Percentiles rank a stretch among this genome's conserved stretches.
phyloP scores from a whole-genome alignment of 768 basidiomycete genomes.

The Xanthoconium purpureum region DNA sequence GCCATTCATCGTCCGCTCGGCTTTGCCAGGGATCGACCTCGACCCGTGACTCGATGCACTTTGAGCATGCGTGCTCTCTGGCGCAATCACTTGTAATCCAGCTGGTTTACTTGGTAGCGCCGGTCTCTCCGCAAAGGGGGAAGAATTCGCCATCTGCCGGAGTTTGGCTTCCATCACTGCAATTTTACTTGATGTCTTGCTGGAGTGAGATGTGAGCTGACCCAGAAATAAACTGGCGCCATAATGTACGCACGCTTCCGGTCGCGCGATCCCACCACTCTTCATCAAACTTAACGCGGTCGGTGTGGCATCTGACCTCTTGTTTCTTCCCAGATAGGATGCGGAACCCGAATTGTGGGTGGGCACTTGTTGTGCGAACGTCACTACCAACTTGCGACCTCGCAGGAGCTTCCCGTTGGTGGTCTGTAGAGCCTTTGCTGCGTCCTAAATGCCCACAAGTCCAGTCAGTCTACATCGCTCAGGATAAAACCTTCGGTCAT shows the following conservation, averaged over 20 bases:
- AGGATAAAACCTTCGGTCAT: conserved; percentile 21
- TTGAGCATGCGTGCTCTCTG: not conserved
- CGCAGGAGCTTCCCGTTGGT: conserved; percentile 80
- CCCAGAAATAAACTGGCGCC: not conserved
- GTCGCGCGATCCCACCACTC: conserved; percentile 50
- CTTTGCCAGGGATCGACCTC: not conserved
- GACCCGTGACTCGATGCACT: not conserved
- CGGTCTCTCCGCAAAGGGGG: conserved; percentile 19
- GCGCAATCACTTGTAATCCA: not conserved
- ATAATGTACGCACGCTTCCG: conserved; percentile 41
- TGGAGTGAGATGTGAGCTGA: conserved; percentile 10
- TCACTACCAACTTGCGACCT: conserved; percentile 88
- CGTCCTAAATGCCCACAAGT: conserved; percentile 60
- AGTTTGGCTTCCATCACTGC: conserved; percentile 96
- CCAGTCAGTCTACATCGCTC: conserved; percentile 16
- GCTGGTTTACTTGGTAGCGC: conserved; percentile 23
- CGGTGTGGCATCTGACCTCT: conserved; percentile 60
- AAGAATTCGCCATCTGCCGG: conserved; percentile 59
- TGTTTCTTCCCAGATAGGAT: conserved; percentile 36
- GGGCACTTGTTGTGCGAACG: conserved; percentile 85
- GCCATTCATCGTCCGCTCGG: conserved; percentile 2
- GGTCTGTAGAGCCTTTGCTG: conserved; percentile 66
- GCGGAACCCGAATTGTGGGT: conserved; percentile 27
- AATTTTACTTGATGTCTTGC: conserved; percentile 84
- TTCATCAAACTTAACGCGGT: conserved; percentile 90